phyloP scores from a whole-genome alignment of 495 filamentous ascomycete species.

The Podospora pseudoanserina region DNA sequence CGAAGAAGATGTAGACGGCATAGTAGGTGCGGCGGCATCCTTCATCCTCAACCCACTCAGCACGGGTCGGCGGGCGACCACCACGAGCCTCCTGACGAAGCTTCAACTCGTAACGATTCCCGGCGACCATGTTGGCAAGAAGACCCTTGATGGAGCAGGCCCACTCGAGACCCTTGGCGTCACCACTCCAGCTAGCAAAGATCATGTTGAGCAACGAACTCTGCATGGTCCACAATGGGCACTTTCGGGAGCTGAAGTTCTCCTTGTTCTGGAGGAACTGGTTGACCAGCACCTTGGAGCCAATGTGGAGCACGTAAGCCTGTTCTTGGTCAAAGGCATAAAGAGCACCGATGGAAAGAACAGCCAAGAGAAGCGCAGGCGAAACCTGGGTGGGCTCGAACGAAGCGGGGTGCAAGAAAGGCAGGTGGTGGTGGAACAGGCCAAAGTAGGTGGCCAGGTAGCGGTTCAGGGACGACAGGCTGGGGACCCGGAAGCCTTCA shows the following conservation, averaged over 20 bases:
- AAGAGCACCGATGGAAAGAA: conserved; percentile 91
- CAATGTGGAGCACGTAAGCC: conserved; percentile 94
- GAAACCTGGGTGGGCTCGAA: conserved; percentile 76
- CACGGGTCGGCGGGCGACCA: conserved; percentile 67
- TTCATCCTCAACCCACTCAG: conserved; percentile 96
- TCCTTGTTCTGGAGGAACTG: conserved; percentile 97
- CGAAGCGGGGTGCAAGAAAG: conserved; percentile 91
- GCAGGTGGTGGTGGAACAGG: conserved; percentile 93
- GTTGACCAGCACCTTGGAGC: conserved; percentile 92
- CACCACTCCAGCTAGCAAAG: conserved; percentile 98
- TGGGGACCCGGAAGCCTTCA: conserved; percentile 84
- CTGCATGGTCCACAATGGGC: conserved; percentile 96
- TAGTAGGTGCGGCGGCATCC: conserved; percentile 96
- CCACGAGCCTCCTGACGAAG: conserved; percentile 85
- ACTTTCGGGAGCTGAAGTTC: conserved; percentile 98
- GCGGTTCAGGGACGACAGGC: conserved; percentile 71
- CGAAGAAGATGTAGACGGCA: conserved; percentile 99
- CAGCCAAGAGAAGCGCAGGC: conserved; percentile 79
- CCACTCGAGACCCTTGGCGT: conserved; percentile 96
- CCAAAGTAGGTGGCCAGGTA: conserved; percentile 95
- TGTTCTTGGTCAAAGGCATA: conserved; percentile 97
- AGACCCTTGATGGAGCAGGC: conserved; percentile 97
- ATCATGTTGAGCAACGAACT: conserved; percentile 96
- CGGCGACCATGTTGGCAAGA: conserved; percentile 96
- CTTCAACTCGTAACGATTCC: conserved; percentile 94